Evolutionary conservation across 1,284 basidiomycete species (phyloP), one percentile per base, ranked within the genome.

Genomic region (Moesziomyces sp.): DNA sequence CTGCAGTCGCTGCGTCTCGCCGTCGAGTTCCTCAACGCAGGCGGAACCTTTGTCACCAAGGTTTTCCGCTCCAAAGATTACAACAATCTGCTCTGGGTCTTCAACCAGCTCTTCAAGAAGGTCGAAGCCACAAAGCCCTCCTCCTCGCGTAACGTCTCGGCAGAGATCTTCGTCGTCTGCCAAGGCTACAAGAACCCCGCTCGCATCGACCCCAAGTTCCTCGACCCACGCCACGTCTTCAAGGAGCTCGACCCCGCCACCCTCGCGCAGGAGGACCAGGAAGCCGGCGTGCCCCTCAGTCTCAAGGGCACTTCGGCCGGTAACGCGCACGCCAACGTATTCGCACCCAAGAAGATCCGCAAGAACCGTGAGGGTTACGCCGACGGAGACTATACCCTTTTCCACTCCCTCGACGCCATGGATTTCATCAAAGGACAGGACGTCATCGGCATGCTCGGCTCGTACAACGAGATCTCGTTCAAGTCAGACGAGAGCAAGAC

Each of bases 61-160:
- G 94, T 99, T 62, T 99, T 99, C 89, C 90, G 97, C 73, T 97
- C 94, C 86, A 93, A 91, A 73, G 97, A 99, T 85, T 99, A 99
- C 87, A 99, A 99, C 87, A 94, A 92, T 83, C 90, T 99, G 68
- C 91, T 99, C 79, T 99, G 97, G 95, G 96, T 99, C 23, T 99
- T 99, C 87, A 92, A 91, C 77, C 97, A 99, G 86, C 87, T 99
- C 44, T 99, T 99, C 85, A 90, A 89, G 56, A 93, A 91, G 84
- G 97, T 99, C 35, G 97, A 99, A 86, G 97, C 97, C 14, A 99
- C 97, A 43, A 99, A 99, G 85, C 97, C 97, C 2, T 95, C 97
- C 13, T 96, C 94, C 30, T 99, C 97, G 23, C 90, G 97, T 87
- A 98, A 97, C 86, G 97, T 99, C 49, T 99, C 97, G 48, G 97